Evolutionary conservation across 2,329 filamentous ascomycete species (phyloP), one percentile per base, ranked within the genome.

Genomic region (Ascochyta clinopodiicola): DNA sequence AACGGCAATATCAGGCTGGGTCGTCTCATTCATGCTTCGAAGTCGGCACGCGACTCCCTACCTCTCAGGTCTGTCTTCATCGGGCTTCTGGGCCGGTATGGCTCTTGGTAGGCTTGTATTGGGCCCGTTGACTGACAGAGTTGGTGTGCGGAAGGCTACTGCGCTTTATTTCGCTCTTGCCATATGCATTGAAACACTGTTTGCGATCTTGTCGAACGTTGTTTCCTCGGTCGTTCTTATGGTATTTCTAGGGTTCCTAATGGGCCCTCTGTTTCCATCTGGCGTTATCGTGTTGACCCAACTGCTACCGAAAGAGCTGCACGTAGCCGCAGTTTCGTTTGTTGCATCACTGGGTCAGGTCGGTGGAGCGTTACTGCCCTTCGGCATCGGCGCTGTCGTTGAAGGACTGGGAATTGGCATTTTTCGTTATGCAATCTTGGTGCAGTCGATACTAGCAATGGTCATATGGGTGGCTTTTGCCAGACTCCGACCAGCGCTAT

Each of bases 31-130:
- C 66, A 80, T 81, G 77, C 65, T 68, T 4, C 74, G 78, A 2
- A 68, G 72, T 13, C 78, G 78, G 4, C 66, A 75, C 36, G 67
- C 73, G 0, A 69, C 75, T 4, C 64, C 71, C 0, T 75, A 76
- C 12, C 57, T 76, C 0, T 73, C 79, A 5, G 75, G 75, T 8
- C 62, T 80, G 0, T 75, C 77, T 9, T 79, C 77, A 0, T 79
- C 79, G 1, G 74, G 73, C 0, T 81, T 79, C 61, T 81, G 79
- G 75, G 65, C 72, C 17, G 79, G 79, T 15, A 80, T 80, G 76
- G 75, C 77, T 0, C 50, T 72, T 6, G 79, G 79, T 0, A 64
- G 79, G 21, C 56, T 74, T 13, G 46, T 56, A 0, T 38, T 74
- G 9, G 71, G 71, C 3, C 59, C 64, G 3, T 40, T 67, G 6